These are phyloP conservation scores for Penicillium psychrofluorescens DNA, from an alignment of 495 filamentous ascomycete genomes.

Conservation along the genomic window DNA sequence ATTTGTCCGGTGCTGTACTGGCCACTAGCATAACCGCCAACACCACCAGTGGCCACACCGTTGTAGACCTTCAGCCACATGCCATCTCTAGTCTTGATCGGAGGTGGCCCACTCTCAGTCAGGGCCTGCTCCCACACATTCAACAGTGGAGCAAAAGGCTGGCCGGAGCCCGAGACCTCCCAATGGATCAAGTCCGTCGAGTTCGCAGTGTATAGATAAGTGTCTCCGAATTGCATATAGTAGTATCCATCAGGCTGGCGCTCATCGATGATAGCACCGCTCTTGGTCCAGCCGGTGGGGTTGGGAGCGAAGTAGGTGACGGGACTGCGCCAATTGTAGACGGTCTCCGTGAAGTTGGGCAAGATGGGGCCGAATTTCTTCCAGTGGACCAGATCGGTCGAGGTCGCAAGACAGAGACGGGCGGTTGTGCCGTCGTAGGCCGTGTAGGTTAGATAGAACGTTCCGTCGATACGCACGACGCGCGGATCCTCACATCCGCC, in stretches of 20 bases:
- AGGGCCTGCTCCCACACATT: conserved; percentile 6
- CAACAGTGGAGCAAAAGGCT: conserved; percentile 5
- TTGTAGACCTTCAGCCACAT: conserved; percentile 19
- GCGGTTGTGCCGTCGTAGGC: conserved; percentile 9
- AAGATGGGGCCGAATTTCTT: conserved; percentile 3
- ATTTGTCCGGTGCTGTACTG: conserved; percentile 19
- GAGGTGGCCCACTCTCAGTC: conserved; percentile 1
- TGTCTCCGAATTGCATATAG: conserved; percentile 19
- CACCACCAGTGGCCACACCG: conserved; percentile 7
- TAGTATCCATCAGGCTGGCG: conserved; percentile 14
- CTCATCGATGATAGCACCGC: conserved; percentile 17
- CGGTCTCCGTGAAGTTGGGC: neutral
- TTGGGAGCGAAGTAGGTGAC: neutral
- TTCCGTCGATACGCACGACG: conserved; percentile 14
- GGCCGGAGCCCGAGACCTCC: conserved; percentile 1
- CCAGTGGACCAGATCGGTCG: conserved; percentile 15
- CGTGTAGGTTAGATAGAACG: conserved; percentile 21
- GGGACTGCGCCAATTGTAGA: no score
- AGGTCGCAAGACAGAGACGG: conserved; percentile 16
- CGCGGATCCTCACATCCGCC: conserved; percentile 10
- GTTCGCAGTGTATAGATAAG: conserved; percentile 12
- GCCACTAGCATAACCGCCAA: conserved; percentile 5
- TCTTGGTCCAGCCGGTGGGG: conserved; percentile 3
- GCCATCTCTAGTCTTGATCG: conserved; percentile 15
- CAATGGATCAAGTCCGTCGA: conserved; percentile 13